A percentile compares a stretch with the other conserved stretches of the same genome.
These are phyloP conservation scores for Spatholobus suberectus DNA, from an alignment of 306 rosid species.

Conservation along the genomic window DNA sequence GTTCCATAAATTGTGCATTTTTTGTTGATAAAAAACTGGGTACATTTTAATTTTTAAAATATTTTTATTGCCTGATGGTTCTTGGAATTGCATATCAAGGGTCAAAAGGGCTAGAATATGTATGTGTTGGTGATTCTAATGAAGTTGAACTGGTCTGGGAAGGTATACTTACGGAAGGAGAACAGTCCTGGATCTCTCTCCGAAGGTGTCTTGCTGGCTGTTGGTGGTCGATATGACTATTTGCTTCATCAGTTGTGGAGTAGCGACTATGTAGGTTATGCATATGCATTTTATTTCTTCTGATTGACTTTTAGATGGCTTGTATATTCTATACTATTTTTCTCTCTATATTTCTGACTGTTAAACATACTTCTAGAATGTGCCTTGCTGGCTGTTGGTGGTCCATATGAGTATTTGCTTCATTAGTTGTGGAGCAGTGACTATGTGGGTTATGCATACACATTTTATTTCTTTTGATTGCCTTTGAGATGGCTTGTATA, in stretches of 20 bases:
- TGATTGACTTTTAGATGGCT: constrained; percentile 17
- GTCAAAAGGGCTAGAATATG: constrained; percentile 14
- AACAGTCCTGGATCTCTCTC: constrained; percentile 69
- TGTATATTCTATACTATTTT: constrained; percentile 31
- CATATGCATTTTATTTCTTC: constrained; percentile 22
- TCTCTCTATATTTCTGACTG: neutral
- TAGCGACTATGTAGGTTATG: constrained; percentile 66
- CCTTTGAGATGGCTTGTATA: constrained; percentile 21
- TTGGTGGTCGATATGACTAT: constrained; percentile 91
- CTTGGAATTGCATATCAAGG: constrained; percentile 30
- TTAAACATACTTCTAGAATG: too few species aligned
- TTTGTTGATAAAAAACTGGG: constrained; percentile 8
- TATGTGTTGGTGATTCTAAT: constrained; percentile 34
- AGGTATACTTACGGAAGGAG: constrained; percentile 89
- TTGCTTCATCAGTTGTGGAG: constrained; percentile 80
- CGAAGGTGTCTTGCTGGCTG: constrained; percentile 85
- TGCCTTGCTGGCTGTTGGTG: constrained; percentile 84
- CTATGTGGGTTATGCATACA: constrained; percentile 57
- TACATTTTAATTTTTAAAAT: constrained; percentile 2
- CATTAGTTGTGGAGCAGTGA: constrained; percentile 73
- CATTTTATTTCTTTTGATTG: constrained; percentile 29
- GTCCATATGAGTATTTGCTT: constrained; percentile 86
- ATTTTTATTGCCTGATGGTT: constrained; percentile 12
- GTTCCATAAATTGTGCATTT: neutral
- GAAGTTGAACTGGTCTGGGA: constrained; percentile 47